A percentile compares a stretch with the other conserved stretches of the same genome.
phyloP scores from a whole-genome alignment of 768 basidiomycete genomes.

The Baorangia bicolor region DNA sequence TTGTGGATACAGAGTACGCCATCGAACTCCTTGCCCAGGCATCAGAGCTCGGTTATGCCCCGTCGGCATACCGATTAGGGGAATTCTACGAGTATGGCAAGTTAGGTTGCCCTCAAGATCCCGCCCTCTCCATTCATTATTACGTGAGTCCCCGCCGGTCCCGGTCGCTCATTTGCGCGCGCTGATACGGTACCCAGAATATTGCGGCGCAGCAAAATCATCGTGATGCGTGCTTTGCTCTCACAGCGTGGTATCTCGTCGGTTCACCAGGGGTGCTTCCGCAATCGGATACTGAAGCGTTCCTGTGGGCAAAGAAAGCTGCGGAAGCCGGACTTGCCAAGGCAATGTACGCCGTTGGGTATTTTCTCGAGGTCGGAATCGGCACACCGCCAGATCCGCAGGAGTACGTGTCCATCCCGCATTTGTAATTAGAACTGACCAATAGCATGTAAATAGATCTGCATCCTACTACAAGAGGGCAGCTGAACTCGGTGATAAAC shows the following conservation, averaged over 20 bases:
- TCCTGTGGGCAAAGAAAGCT: conserved; percentile 94
- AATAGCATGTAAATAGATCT: conserved; percentile 46
- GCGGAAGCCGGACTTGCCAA: conserved; percentile 90
- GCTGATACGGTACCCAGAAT: conserved; percentile 54
- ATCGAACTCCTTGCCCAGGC: conserved; percentile 94
- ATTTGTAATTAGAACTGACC: conserved; percentile 2
- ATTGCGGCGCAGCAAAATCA: conserved; percentile 98
- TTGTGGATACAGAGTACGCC: conserved; percentile 95
- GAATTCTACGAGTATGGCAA: conserved; percentile 99
- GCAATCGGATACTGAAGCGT: conserved; percentile 98
- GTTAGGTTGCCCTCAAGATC: conserved; percentile 96
- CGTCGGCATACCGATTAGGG: conserved; percentile 91
- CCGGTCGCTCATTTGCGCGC: neutral
- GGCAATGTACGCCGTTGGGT: conserved; percentile 97
- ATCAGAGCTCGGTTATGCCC: conserved; percentile 93
- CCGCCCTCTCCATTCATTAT: conserved; percentile 97
- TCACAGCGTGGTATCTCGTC: conserved; percentile 99
- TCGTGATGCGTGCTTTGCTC: conserved; percentile 94
- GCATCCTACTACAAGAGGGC: conserved; percentile 84
- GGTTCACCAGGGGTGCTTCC: conserved; percentile 97
- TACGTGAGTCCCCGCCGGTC: conserved; percentile 70
- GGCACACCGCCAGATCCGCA: conserved; percentile 65
- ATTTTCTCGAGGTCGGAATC: conserved; percentile 95
- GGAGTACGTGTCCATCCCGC: conserved; percentile 50
- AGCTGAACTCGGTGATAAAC: conserved; percentile 90